Percentiles rank a stretch among this genome's conserved stretches.
Evolutionary conservation across 306 rosid genomes (phyloP).

Genomic region (Cicer cuneatum): DNA sequence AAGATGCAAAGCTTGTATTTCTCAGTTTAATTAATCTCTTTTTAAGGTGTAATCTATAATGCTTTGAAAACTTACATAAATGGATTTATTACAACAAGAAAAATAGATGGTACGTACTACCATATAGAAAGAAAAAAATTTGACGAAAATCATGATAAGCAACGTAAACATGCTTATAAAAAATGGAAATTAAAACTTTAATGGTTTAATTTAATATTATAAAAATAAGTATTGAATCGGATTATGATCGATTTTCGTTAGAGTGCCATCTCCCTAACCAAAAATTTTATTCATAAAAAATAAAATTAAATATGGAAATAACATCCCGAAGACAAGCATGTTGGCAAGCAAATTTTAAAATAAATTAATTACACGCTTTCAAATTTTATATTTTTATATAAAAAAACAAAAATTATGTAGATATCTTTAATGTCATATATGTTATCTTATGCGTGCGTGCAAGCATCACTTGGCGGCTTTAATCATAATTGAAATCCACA

Average conservation of each 20-base stretch:
- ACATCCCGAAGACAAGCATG: constrained; percentile 42
- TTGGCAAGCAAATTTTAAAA: constrained; percentile 41
- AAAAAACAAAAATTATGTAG: background rate
- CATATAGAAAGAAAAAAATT: constrained; percentile 36
- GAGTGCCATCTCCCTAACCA: too few species aligned
- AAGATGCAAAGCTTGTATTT: constrained; percentile 10
- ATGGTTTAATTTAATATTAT: too few species aligned
- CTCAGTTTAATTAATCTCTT: constrained; percentile 31
- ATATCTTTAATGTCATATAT: constrained; percentile 25
- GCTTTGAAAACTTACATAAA: constrained; percentile 17
- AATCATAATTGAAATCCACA: constrained; percentile 43
- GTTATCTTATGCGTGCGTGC: constrained; percentile 48
- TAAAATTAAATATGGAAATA: background rate
- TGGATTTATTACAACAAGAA: constrained; percentile 48
- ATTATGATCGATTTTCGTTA: too few species aligned
- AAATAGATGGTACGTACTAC: constrained; percentile 15
- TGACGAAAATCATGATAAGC: constrained; percentile 35
- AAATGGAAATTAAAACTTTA: too few species aligned
- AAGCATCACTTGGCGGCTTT: constrained; percentile 60
- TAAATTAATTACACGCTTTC: constrained; percentile 32
- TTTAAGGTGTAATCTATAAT: constrained; percentile 41
- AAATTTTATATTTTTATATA: constrained; percentile 21
- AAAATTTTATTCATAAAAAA: too few species aligned
- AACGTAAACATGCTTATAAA: constrained; percentile 31
- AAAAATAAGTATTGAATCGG: too few species aligned